Evolutionary conservation across 2,329 filamentous ascomycete species (phyloP).

Genomic region (Pseudogymnoascus sp.): DNA sequence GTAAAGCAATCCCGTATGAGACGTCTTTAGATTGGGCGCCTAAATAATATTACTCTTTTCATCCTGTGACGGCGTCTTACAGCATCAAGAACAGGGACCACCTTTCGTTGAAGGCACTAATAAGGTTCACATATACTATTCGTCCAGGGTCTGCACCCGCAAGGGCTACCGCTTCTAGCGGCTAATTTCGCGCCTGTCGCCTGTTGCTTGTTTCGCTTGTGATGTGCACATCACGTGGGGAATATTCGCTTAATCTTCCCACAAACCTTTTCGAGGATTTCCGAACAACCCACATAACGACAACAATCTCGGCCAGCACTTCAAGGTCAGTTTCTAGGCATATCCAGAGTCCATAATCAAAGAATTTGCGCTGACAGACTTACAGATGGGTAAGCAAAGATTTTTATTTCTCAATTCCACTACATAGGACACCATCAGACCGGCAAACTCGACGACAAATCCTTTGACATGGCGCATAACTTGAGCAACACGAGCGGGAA

Average conservation of each 20-base stretch:
- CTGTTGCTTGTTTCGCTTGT: constrained; percentile 3
- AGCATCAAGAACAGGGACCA: background rate
- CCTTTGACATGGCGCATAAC: constrained; percentile 1
- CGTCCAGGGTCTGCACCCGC: background rate
- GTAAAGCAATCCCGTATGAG: background rate
- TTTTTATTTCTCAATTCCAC: constrained; percentile 19
- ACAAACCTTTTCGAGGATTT: constrained; percentile 8
- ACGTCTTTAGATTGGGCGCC: background rate
- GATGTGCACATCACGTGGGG: background rate
- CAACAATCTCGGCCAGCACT: constrained; percentile 36
- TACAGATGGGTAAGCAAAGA: constrained; percentile 54
- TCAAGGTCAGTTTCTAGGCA: constrained; percentile 39
- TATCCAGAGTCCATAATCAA: constrained; percentile 17
- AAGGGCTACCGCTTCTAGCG: background rate
- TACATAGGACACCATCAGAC: background rate
- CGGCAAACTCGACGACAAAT: constrained; percentile 1
- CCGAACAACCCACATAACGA: constrained; percentile 26
- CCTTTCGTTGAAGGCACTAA: background rate
- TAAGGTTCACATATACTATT: background rate
- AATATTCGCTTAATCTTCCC: constrained; percentile 8
- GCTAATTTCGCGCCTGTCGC: constrained; percentile 3
- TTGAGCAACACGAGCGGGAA: background rate
- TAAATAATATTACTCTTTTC: background rate
- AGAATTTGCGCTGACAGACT: constrained; percentile 24
- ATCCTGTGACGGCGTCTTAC: background rate